A percentile compares a stretch with the other conserved stretches of the same genome.
Evolutionary conservation across 495 filamentous ascomycete genomes (phyloP).

Genomic region (Aspergillus nidulans): DNA sequence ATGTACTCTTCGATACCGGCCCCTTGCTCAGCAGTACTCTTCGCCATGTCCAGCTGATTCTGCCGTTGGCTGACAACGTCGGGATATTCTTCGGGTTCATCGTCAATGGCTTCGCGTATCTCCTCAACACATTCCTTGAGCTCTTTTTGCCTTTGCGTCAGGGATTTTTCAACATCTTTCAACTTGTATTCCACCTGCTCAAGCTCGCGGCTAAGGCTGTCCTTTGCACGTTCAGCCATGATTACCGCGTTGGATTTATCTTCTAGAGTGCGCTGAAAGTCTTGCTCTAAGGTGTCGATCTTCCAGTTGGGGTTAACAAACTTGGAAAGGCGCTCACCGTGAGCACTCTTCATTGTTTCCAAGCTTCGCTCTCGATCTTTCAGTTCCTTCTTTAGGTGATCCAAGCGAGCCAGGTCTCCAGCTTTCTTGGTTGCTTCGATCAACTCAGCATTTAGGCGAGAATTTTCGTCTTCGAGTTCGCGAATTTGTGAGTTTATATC

Average conservation of each 20-base stretch:
- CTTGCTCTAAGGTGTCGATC: constrained; percentile 61
- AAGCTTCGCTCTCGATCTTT: constrained; percentile 66
- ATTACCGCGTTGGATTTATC: constrained; percentile 47
- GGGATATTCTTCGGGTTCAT: constrained; percentile 52
- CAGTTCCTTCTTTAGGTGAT: constrained; percentile 70
- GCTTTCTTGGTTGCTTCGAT: constrained; percentile 74
- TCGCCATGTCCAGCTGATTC: constrained; percentile 53
- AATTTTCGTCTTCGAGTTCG: constrained; percentile 61
- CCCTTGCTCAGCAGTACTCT: constrained; percentile 59
- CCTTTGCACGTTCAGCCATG: constrained; percentile 63
- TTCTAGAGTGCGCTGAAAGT: constrained; percentile 63
- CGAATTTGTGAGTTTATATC: constrained; percentile 58
- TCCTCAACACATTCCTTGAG: constrained; percentile 52
- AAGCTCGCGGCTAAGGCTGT: constrained; percentile 64
- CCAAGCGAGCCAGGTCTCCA: constrained; percentile 71
- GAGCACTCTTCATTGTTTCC: constrained; percentile 69
- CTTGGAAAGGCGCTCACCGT: constrained; percentile 61
- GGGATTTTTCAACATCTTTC: constrained; percentile 53
- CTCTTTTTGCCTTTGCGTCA: constrained; percentile 61
- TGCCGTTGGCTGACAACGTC: constrained; percentile 53
- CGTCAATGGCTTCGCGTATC: constrained; percentile 45
- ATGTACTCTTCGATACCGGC: constrained; percentile 62
- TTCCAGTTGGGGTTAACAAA: constrained; percentile 64
- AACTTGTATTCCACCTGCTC: constrained; percentile 76
- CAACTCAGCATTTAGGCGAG: constrained; percentile 68